These are phyloP conservation scores for Claviceps purpurea DNA, from an alignment of 2,329 filamentous ascomycete species.

Conservation along the genomic window DNA sequence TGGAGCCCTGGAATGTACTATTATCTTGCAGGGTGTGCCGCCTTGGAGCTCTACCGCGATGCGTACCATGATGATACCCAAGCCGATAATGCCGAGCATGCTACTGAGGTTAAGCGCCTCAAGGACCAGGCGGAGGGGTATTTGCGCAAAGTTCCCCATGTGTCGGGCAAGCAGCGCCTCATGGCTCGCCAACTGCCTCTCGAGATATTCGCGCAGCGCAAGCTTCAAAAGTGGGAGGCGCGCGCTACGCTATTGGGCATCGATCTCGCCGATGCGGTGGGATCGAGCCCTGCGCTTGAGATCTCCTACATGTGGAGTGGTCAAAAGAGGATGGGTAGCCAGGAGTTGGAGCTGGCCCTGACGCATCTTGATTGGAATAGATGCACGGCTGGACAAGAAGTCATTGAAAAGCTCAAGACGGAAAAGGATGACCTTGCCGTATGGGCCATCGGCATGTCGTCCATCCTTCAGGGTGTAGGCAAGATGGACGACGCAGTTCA, in stretches of 20 bases:
- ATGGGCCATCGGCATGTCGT: slow-evolving; percentile 50
- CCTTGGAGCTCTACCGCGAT: slow-evolving; percentile 70
- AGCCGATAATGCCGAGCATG: slow-evolving; percentile 13
- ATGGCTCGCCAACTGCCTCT: slow-evolving; percentile 84
- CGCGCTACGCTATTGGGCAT: slow-evolving; percentile 54
- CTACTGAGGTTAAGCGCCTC: slow-evolving; percentile 37
- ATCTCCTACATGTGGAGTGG: slow-evolving; percentile 95
- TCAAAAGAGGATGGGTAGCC: slow-evolving; percentile 60
- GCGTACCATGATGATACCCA: slow-evolving; percentile 30
- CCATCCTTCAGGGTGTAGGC: slow-evolving; percentile 50
- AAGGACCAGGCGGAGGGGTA: slow-evolving; percentile 55
- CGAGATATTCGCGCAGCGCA: slow-evolving; percentile 72
- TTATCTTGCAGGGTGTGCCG: slow-evolving; percentile 68
- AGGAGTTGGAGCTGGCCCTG: slow-evolving; percentile 51
- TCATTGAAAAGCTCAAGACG: slow-evolving; percentile 31
- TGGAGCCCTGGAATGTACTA: slow-evolving; percentile 88
- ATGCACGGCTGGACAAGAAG: slow-evolving; percentile 35
- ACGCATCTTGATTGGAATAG: slow-evolving; percentile 51
- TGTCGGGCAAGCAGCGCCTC: slow-evolving; percentile 76
- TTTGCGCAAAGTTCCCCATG: slow-evolving; percentile 55
- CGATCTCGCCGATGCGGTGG: slow-evolving; percentile 66
- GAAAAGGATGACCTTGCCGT: slow-evolving; percentile 50
- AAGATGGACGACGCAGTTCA: slow-evolving; percentile 50
- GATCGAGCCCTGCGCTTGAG: slow-evolving; percentile 69
- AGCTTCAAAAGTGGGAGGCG: slow-evolving; percentile 78